These are phyloP conservation scores for Ogataea glucozyma DNA, from an alignment of 805 yeast species.

Conservation along the genomic window DNA sequence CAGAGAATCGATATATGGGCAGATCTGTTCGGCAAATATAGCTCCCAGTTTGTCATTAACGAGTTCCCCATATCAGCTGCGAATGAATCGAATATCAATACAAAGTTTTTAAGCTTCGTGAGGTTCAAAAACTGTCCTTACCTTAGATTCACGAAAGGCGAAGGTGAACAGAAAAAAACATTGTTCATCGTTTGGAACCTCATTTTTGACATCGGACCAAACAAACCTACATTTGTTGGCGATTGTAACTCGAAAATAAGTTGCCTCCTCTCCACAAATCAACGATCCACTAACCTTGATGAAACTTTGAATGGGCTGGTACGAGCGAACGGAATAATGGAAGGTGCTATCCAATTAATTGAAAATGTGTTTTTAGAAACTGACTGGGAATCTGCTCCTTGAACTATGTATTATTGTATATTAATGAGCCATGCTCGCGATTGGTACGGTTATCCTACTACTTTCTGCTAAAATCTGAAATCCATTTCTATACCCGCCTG, in stretches of 20 bases:
- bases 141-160: slow-evolving; percentile 8
- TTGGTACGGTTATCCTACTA: not conserved
- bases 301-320: slow-evolving; percentile 21
- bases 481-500: slow-evolving; percentile 73
- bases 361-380: slow-evolving; percentile 11
- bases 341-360: slow-evolving; percentile 19
- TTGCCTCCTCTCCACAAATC: slow-evolving; percentile 7
- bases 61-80: slow-evolving; percentile 6
- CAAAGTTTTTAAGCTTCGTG: slow-evolving; percentile 8
- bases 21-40: slow-evolving; percentile 19
- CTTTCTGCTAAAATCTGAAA: slow-evolving; percentile 38
- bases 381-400: not conserved
- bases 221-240: slow-evolving; percentile 16
- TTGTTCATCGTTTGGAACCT: slow-evolving; percentile 18
- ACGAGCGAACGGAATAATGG: slow-evolving; percentile 20
- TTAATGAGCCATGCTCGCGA: not conserved
- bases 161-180: not conserved
- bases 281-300: slow-evolving; percentile 13
- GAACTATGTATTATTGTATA: slow-evolving; percentile 2
- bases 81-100: slow-evolving; percentile 3
- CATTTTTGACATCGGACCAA: slow-evolving; percentile 10
- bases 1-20: slow-evolving; percentile 24
- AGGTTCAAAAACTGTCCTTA: slow-evolving; percentile 14
- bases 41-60: slow-evolving; percentile 18
- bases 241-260: slow-evolving; percentile 21